Evolutionary conservation across 371 early-diverging fungal genomes (phyloP).

Genomic region (Rhizopus microsporus): DNA sequence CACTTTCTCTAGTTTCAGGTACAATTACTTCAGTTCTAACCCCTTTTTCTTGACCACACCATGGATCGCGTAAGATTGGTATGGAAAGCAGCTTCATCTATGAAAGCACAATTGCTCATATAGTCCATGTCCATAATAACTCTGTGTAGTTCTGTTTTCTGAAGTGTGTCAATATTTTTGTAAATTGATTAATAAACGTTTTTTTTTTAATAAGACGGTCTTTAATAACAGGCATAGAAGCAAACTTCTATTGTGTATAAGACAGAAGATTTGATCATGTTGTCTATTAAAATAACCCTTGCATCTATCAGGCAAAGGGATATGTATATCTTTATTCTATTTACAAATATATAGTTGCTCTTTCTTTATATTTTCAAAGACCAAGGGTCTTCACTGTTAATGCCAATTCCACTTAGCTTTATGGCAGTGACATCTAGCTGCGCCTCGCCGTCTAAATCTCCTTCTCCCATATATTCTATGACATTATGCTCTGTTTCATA

Average conservation of each 20-base stretch:
- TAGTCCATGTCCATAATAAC: slow-evolving; percentile 6
- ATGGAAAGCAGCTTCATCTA: slow-evolving; percentile 11
- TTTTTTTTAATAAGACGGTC: no score
- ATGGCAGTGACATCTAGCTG: slow-evolving; percentile 18
- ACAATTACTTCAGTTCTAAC: slow-evolving; percentile 14
- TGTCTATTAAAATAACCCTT: no score
- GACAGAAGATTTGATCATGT: slow-evolving; percentile 7
- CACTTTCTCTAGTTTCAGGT: slow-evolving; percentile 15
- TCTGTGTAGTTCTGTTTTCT: slow-evolving; percentile 3
- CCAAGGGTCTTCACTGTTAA: slow-evolving; percentile 8
- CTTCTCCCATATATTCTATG: slow-evolving; percentile 77
- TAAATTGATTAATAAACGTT: no score
- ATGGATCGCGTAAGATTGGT: slow-evolving; percentile 14
- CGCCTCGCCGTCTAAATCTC: slow-evolving; percentile 21
- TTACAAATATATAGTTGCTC: no score
- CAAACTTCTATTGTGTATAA: slow-evolving; percentile 1
- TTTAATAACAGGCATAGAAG: no score
- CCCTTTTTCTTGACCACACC: slow-evolving; percentile 13
- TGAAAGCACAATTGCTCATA: neutral
- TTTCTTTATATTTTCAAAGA: neutral
- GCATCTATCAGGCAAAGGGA: no score
- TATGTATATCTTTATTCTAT: no score
- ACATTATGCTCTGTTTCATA: slow-evolving; percentile 77
- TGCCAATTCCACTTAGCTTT: slow-evolving; percentile 17
- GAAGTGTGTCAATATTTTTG: neutral